Evolutionary conservation across 225 moss, liverwort and hornwort genomes (phyloP), one percentile per base, ranked within the genome.

Genomic region (Straminergon stramineum): DNA sequence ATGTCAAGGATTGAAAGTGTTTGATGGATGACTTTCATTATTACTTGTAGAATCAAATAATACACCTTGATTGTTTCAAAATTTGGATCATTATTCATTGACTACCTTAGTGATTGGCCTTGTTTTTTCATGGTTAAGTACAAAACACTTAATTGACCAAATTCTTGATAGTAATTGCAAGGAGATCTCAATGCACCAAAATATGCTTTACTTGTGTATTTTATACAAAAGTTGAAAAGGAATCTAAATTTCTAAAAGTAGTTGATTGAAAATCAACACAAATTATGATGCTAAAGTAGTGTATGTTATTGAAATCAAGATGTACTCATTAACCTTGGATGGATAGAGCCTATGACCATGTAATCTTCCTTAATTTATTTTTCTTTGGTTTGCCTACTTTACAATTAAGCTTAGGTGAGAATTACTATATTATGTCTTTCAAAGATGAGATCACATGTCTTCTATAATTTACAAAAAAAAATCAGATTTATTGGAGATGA

Each of bases 121-220:
- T 4, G 4, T 20, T 6, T 0, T 37, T 67, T 37, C 2, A 6
- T 0, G 6, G 35, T 35, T 19, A 67, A 19, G 17, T 6, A 67
- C 1, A 5, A 10, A 37, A 20, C 37, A 67, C 6, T 67, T 37
- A 11, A 37, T 67, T 35, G 35, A 0, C 6, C 3, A 10, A 34
- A 10, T 19, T 35, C 35, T 35, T 21, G 1, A 35, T 67, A 11
- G 37, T 21, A 37, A 19, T 35, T 20, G 67, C 37, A 68, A 68
- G 11, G 43, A 10, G 23, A 28, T 28, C 9, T 39, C 27, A 45
- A 39, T 74, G 28, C 16, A 74, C 5, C 1, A 28, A 26, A 27
- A 6, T 28, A 28, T 45, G 9, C 1, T 43, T 74, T 15, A 7
- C 45, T 16, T 39, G 45, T 26, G 7, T 74, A 39, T 28, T 74